Conservation (phyloP, 2,329 filamentous ascomycete species). For the Rosellinia necatrix region DNA sequence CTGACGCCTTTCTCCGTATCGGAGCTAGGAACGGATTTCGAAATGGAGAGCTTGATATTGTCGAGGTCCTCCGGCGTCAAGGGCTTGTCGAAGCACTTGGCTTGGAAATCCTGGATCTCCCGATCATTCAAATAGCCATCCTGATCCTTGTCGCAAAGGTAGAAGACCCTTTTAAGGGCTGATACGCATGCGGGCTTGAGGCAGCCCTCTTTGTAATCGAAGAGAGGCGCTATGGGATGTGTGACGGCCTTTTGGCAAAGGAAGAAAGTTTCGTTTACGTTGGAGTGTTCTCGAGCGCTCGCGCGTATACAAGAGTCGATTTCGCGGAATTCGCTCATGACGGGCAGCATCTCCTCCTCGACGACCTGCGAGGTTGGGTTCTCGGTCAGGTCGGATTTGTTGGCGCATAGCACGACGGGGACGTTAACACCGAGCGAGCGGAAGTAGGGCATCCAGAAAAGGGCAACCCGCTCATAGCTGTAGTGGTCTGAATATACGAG, state of each 20-base stretch:
- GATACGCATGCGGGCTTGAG: slow-evolving; percentile 89
- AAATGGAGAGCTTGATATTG: slow-evolving; percentile 89
- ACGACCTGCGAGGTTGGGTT: slow-evolving; percentile 81
- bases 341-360: slow-evolving; percentile 95
- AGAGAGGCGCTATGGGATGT: slow-evolving; percentile 93
- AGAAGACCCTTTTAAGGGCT: slow-evolving; percentile 89
- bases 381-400: slow-evolving; percentile 89
- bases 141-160: slow-evolving; percentile 93
- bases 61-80: slow-evolving; percentile 79
- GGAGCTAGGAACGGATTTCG: slow-evolving; percentile 67
- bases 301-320: slow-evolving; percentile 97
- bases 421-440: slow-evolving; percentile 98
- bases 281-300: slow-evolving; percentile 87
- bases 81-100: slow-evolving; percentile 88
- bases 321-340: slow-evolving; percentile 98
- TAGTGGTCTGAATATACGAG: slow-evolving; percentile 98
- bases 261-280: slow-evolving; percentile 96
- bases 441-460: slow-evolving; percentile 99
- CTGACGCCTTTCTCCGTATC: slow-evolving; percentile 75
- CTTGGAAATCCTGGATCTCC: slow-evolving; percentile 90
- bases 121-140: slow-evolving; percentile 89
- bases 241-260: slow-evolving; percentile 98
- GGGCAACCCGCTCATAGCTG: slow-evolving; percentile 93
- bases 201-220: slow-evolving; percentile 89
- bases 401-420: slow-evolving; percentile 93